These are phyloP conservation scores for Termitomyces sp. DNA, from an alignment of 768 basidiomycete genomes.

Conservation along the genomic window DNA sequence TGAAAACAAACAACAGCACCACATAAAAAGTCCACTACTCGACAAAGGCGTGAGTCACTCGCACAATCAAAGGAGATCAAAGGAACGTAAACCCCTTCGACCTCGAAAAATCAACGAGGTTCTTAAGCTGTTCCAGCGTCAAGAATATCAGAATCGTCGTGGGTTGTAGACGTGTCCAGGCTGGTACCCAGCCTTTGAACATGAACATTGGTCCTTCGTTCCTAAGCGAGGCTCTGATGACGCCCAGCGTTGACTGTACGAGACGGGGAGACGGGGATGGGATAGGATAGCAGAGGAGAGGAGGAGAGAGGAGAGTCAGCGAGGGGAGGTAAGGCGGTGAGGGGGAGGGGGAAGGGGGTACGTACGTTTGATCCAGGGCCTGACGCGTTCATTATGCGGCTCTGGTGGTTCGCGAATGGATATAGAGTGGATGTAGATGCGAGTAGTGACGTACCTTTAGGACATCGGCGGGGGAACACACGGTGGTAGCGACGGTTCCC, in stretches of 20 bases:
- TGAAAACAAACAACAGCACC: too few relatives aligned
- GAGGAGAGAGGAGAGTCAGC: neutral
- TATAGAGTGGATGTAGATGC: neutral
- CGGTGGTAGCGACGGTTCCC: slow-evolving; percentile 87
- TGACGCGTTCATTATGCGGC: slow-evolving; percentile 86
- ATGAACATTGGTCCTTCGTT: slow-evolving; percentile 84
- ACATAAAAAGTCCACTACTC: too few relatives aligned
- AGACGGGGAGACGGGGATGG: too few relatives aligned
- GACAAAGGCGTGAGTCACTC: too few relatives aligned
- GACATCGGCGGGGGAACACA: slow-evolving; percentile 87
- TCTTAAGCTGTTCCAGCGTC: slow-evolving; percentile 78
- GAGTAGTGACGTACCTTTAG: slow-evolving; percentile 48
- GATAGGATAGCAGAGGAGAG: too few relatives aligned
- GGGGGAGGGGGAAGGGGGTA: slow-evolving; percentile 7
- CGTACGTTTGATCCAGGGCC: slow-evolving; percentile 73
- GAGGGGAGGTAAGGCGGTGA: too few relatives aligned
- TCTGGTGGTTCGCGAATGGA: slow-evolving; percentile 28
- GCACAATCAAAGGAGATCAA: too few relatives aligned
- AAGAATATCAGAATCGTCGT: slow-evolving; percentile 87
- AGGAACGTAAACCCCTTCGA: slow-evolving; percentile 30
- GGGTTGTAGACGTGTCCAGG: slow-evolving; percentile 81
- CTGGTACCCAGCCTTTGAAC: slow-evolving; percentile 91
- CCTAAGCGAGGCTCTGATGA: slow-evolving; percentile 62
- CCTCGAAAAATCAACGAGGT: slow-evolving; percentile 58
- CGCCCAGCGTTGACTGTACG: slow-evolving; percentile 59